Evolutionary conservation across 345 rosid genomes (phyloP), one percentile per base, ranked within the genome.

Genomic region (Angophora floribunda): DNA sequence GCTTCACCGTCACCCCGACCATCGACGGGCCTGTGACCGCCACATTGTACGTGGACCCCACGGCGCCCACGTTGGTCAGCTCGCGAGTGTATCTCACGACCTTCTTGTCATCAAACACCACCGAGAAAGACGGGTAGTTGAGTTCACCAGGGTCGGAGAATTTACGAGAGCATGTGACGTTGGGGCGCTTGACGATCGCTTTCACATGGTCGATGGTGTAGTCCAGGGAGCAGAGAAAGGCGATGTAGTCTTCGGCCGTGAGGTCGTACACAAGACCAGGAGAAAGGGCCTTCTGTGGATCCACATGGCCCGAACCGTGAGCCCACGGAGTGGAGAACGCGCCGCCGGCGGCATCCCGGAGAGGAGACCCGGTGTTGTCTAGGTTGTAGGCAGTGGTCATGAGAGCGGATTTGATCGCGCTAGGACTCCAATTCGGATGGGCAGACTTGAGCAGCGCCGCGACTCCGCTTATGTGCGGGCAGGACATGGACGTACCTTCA

Each of bases 401-500:
- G 65, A 97, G 96, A 1, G 99, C 99, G 0, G 99, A 97, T 87
- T 95, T 96, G 57, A 97, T 95, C 0, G 98, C 99, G 45, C 97
- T 95, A 2, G 99, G 97, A 91, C 97, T 96, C 99, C 99, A 97
- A 3, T 91, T 94, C 0, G 99, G 97, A 70, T 95, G 97, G 28
- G 97, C 98, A 57, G 96, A 97, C 90, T 96, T 97, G 15, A 97
- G 90, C 86, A 96, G 90, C n/a, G 99, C 99, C 7, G 95, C 99
- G 53, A 97, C 89, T 14, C 99, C 99, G 65, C 98, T 97, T 59
- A 96, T 92, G 90, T 97, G 99, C 7, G 99, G 99, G 94, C 99
- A 97, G 2, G 99, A 97, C 99, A 97, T 97, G 0, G 99, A 97
- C 12, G 99, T 97, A 53, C 99, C 99, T 97, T 87, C n/a, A 51